Conservation (phyloP, 257 asterid species). For the Thymus quinquecostatus region DNA sequence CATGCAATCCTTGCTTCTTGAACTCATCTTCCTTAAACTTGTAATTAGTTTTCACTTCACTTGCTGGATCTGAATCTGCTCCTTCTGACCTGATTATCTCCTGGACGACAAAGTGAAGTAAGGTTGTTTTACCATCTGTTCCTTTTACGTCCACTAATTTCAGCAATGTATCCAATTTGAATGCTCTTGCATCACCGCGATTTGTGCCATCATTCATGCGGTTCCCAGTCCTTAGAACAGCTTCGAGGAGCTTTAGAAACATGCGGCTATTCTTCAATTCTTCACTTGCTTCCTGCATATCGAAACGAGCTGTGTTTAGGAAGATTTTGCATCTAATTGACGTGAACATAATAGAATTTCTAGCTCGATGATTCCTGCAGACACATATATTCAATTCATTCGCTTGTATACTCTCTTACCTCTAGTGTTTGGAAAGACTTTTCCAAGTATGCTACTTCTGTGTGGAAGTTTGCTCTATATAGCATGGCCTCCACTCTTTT, state of each 20-base stretch:
- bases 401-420: constrained; percentile 47
- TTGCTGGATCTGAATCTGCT: constrained; percentile 45
- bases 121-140: constrained; percentile 91
- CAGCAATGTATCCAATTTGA: constrained; percentile 83
- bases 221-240: constrained; percentile 91
- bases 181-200: constrained; percentile 91
- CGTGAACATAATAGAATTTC: background rate
- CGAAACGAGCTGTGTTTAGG: background rate
- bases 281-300: constrained; percentile 81
- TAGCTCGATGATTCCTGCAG: background rate
- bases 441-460: constrained; percentile 78
- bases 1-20: constrained; percentile 76
- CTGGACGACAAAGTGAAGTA: constrained; percentile 97
- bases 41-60: constrained; percentile 32
- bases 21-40: constrained; percentile 68
- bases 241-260: constrained; percentile 93
- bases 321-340: too few relatives aligned
- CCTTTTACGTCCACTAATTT: constrained; percentile 90
- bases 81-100: constrained; percentile 91
- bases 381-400: background rate
- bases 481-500: constrained; percentile 94
- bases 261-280: constrained; percentile 88
- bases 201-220: constrained; percentile 94
- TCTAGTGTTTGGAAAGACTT: constrained; percentile 83
- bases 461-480: constrained; percentile 87